phyloP scores from a whole-genome alignment of 306 rosid genomes.

The Erythrophleum fordii region DNA sequence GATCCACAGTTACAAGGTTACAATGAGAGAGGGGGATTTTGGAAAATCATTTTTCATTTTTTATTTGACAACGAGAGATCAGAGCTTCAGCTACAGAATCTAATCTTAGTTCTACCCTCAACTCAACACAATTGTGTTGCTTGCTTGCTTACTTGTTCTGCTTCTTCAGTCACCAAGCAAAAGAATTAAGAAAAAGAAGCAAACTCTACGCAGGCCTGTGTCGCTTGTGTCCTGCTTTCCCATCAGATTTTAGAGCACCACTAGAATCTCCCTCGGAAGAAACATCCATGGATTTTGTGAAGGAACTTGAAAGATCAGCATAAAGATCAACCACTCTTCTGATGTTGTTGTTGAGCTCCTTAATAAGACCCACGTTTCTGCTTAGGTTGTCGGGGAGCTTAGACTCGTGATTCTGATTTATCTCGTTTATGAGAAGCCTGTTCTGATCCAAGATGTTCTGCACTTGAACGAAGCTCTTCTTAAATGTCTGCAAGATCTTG shows the following conservation, averaged over 20 bases:
- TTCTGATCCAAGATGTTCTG: constrained; percentile 93
- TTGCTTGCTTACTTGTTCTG: not conserved
- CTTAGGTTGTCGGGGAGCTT: constrained; percentile 90
- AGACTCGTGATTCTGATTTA: constrained; percentile 97
- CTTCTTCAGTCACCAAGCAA: constrained; percentile 26
- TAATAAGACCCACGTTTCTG: constrained; percentile 88
- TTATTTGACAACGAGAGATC: constrained; percentile 42
- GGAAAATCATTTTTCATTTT: constrained; percentile 49
- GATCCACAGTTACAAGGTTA: constrained; percentile 67
- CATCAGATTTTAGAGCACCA: constrained; percentile 83
- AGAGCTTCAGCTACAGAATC: constrained; percentile 41
- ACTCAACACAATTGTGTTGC: constrained; percentile 4
- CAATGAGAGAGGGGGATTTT: constrained; percentile 46
- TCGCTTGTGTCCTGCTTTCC: constrained; percentile 74
- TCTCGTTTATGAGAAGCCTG: constrained; percentile 89
- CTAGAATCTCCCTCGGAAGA: constrained; percentile 97
- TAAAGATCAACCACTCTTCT: constrained; percentile 95
- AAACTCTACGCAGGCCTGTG: constrained; percentile 61
- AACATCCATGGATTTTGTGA: constrained; percentile 83
- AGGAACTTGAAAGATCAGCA: constrained; percentile 87
- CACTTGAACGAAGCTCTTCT: constrained; percentile 90
- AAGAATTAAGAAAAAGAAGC: constrained; percentile 36
- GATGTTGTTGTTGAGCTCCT: constrained; percentile 93
- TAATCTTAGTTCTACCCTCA: constrained; percentile 43
- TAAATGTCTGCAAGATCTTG: constrained; percentile 80